Base-by-base conservation (phyloP, 1,139 yeast genomes). In the Diutina sp. region DNA sequence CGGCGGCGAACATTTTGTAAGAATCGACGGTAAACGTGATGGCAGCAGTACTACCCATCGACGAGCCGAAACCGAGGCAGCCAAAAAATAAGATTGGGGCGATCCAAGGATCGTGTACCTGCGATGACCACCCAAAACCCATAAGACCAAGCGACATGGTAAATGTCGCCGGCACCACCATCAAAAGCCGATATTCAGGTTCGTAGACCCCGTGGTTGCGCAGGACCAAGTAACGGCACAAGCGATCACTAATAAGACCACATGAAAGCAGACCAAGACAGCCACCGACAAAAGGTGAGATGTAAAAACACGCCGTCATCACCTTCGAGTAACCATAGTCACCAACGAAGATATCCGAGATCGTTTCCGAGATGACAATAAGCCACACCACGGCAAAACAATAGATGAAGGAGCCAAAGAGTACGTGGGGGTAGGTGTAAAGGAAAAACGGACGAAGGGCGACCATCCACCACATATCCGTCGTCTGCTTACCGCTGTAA, bases 111-210 rank as follows among this genome's bases (percentile, higher is more conserved):
- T 81, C 82, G 25, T 72, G 62, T 1, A 64, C 72, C 41, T 71
- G 66, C 0, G 83, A 66, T 2, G 84, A 71, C 86, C 86, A 82
- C 2, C 87, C 87, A 63, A 79, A 83, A 2, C 86, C 87, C 73
- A 82, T 76, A 56, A 82, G 68, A 1, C 87, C 87, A 55, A 72
- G 61, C n/a, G 66, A 60, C 53, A 78, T 72, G 50, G 79, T 65
- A 28, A 79, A 69, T 0, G 84, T 64, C 7, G 84, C 61, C 1
- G 85, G 84, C 6, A 78, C 56, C 44, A 80, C 68, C 85, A 82
- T 80, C 21, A 81, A 58, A 50, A 83, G 69, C 53, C 87, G 72
- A 63, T 77, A 82, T 64, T 83, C 87, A 1, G 87, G 87, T 67
- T 83, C 87, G 65, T 82, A 83, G 14, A 79, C 67, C 2, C 87